A percentile compares a stretch with the other conserved stretches of the same genome.
These are phyloP conservation scores for Aspergillus thermomutatus DNA, from an alignment of 2,329 filamentous ascomycete genomes.

Conservation along the genomic window DNA sequence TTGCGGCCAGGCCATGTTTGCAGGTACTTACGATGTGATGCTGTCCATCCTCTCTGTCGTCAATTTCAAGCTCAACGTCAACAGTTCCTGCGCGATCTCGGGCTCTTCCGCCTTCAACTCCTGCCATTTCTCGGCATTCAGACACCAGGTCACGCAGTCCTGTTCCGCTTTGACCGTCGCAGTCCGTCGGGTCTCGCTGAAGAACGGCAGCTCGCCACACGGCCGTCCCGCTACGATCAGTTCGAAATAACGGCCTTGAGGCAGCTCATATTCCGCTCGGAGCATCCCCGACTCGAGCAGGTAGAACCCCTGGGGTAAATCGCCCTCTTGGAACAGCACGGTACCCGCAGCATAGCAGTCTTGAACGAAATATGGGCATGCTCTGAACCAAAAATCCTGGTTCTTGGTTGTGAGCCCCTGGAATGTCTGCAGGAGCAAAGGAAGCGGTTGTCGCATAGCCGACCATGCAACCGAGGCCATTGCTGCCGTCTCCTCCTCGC, in stretches of 20 bases:
- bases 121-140: slow-evolving; percentile 70
- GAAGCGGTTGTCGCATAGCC: slow-evolving; percentile 83
- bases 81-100: slow-evolving; percentile 76
- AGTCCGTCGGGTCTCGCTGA: slow-evolving; percentile 82
- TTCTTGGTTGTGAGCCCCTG: slow-evolving; percentile 79
- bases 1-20: background rate
- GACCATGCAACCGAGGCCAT: slow-evolving; percentile 67
- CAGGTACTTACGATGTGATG: slow-evolving; percentile 55
- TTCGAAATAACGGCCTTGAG: slow-evolving; percentile 85
- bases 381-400: slow-evolving; percentile 93
- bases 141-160: slow-evolving; percentile 77
- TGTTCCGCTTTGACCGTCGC: slow-evolving; percentile 81
- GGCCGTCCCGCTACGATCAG: slow-evolving; percentile 92
- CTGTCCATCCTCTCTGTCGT: slow-evolving; percentile 88
- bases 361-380: slow-evolving; percentile 69
- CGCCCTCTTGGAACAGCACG: slow-evolving; percentile 73
- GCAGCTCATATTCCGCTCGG: slow-evolving; percentile 83
- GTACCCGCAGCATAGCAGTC: slow-evolving; percentile 66
- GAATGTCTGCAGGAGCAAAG: slow-evolving; percentile 93
- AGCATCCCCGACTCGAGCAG: slow-evolving; percentile 86
- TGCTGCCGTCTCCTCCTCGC: slow-evolving; percentile 56
- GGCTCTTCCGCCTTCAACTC: slow-evolving; percentile 68
- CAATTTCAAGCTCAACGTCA: slow-evolving; percentile 85
- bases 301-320: slow-evolving; percentile 79
- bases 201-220: slow-evolving; percentile 94